Evolutionary conservation across 2,329 filamentous ascomycete species (phyloP), one percentile per base, ranked within the genome.

Genomic region (Trichoderma koningii): DNA sequence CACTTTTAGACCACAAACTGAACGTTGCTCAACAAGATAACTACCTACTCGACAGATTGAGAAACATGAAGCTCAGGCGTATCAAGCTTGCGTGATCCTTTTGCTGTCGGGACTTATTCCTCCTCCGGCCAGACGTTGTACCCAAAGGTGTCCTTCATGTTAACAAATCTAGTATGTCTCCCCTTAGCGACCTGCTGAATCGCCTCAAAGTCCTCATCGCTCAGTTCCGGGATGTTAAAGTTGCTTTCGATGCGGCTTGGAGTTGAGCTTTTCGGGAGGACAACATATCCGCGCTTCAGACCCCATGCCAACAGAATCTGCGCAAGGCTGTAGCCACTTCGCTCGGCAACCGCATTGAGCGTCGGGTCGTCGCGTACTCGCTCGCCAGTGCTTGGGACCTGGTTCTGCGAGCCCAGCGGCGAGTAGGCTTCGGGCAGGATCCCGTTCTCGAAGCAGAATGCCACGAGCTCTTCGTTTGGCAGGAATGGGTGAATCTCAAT

Each of bases 221-320:
- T 53, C 15, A 62, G 14, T 10, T 62, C 48, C 17, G 59, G 59
- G 34, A 62, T 53, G 15, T 30, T 34, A 12, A 87, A 91, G 83
- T 96, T 96, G 68, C 81, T 85, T 77, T 90, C 82, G 72, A 96
- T 93, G 48, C 92, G 85, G 61, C 81, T 82, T 70, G 87, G 84
- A 69, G 86, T 93, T 66, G 93, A 89, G 60, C 86, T 90, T 84
- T 96, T 96, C 72, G 92, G 92, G 72, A 96, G 92, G 60, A 96
- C 91, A 69, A 87, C 90, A 82, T 89, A 92, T 66, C 89, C 91
- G 74, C 92, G 88, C 76, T 90, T 86, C 63, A 96, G 79, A 69
- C 91, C 92, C 91, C 92, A 96, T 71, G 87, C 81, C 68, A 96
- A 79, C 71, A 95, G 79, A 60, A 93, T 85, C 82, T 96, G 90